A percentile compares a stretch with the other conserved stretches of the same genome.
These are phyloP conservation scores for Schizothecium vesticola DNA, from an alignment of 495 filamentous ascomycete species.

Conservation along the genomic window DNA sequence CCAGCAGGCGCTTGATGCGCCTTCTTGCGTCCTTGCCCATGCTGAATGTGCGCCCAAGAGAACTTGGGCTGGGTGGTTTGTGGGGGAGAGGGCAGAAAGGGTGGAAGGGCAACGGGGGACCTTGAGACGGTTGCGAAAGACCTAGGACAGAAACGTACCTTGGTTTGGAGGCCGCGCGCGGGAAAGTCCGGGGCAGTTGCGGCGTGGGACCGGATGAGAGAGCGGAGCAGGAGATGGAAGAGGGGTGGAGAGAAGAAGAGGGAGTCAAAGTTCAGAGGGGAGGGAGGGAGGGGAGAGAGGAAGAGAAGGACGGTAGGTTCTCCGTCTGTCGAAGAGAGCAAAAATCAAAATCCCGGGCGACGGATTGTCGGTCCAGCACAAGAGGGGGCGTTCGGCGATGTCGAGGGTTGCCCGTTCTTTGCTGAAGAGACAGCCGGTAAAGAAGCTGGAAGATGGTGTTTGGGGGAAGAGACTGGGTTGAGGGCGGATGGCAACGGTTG, in stretches of 20 bases:
- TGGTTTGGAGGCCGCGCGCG: background rate
- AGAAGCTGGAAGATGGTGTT: slow-evolving; percentile 13
- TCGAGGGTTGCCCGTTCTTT: slow-evolving; percentile 3
- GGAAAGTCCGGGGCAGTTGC: background rate
- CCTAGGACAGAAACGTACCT: background rate
- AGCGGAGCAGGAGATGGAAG: background rate
- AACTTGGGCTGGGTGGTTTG: background rate
- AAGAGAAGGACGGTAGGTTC: background rate
- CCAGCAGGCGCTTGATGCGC: slow-evolving; percentile 8
- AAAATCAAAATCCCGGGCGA: slow-evolving; percentile 15
- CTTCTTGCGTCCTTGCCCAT: background rate
- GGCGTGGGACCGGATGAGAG: background rate
- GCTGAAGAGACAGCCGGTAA: slow-evolving; percentile 14
- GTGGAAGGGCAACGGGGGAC: background rate
- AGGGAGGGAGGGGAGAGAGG: background rate
- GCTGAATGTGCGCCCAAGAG: too few species aligned
- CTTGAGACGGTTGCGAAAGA: background rate
- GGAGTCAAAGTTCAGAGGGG: background rate
- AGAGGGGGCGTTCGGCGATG: slow-evolving; percentile 2
- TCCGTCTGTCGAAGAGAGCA: slow-evolving; percentile 3
- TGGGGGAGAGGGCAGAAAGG: background rate
- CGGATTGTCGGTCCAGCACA: slow-evolving; percentile 6
- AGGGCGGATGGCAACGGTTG: slow-evolving; percentile 17
- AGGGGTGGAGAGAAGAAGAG: background rate
- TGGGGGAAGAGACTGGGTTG: slow-evolving; percentile 4